A percentile compares a stretch with the other conserved stretches of the same genome.
These are phyloP conservation scores for Alternaria sp. DNA, from an alignment of 2,329 filamentous ascomycete species.

Conservation along the genomic window DNA sequence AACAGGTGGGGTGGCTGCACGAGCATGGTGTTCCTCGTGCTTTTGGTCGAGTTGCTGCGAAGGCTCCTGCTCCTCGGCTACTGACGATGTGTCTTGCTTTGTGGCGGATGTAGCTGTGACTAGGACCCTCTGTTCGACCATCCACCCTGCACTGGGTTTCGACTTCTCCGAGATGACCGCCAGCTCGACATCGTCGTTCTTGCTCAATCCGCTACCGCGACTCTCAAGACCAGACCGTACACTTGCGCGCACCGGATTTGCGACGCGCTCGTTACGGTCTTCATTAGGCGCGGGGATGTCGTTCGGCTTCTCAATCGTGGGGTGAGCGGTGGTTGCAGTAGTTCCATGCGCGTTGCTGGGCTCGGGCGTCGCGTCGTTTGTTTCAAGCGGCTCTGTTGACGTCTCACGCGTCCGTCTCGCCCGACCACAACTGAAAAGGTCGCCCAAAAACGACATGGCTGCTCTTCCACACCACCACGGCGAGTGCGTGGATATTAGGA, in stretches of 20 bases:
- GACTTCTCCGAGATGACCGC: conserved; percentile 9
- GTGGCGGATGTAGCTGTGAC: conserved; percentile 8
- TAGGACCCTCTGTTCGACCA: conserved; percentile 9
- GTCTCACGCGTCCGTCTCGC: conserved; percentile 12
- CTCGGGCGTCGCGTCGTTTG: conserved; percentile 6
- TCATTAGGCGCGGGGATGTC: not conserved
- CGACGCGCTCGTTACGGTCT: not conserved
- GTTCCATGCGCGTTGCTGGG: conserved; percentile 1
- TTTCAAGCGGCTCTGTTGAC: not conserved
- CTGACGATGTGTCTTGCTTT: not conserved
- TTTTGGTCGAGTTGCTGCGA: not conserved
- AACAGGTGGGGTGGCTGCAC: conserved; percentile 1
- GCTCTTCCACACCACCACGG: conserved; percentile 8
- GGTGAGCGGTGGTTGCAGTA: not conserved
- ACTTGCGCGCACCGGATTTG: not conserved
- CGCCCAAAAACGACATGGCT: conserved; percentile 17
- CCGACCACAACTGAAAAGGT: conserved; percentile 14
- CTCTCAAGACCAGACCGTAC: not conserved
- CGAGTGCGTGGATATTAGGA: conserved; percentile 1
- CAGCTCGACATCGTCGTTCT: not conserved
- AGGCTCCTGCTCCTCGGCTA: not conserved
- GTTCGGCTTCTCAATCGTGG: not conserved
- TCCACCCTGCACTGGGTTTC: conserved; percentile 11
- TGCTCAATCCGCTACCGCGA: not conserved
- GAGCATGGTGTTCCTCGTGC: not conserved